Conservation (phyloP, 768 basidiomycete species). For the Mycena leptocephala region DNA sequence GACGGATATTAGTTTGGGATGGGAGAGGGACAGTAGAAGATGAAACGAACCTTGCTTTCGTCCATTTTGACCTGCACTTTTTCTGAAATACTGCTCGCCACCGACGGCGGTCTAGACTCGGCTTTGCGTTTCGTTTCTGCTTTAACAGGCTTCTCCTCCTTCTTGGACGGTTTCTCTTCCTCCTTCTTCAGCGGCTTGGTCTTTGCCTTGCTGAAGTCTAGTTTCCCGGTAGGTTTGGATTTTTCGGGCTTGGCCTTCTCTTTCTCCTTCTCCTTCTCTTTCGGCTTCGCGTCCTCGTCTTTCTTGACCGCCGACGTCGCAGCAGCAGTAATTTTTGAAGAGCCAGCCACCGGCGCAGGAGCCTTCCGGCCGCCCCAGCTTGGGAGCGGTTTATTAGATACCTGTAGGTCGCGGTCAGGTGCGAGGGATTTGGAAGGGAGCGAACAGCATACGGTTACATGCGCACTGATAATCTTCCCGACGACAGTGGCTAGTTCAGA, state of each 20-base stretch:
- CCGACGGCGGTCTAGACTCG: conserved; percentile 13
- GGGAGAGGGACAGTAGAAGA: background rate
- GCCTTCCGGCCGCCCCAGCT: conserved; percentile 29
- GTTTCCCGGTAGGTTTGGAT: conserved; percentile 62
- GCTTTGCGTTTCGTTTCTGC: conserved; percentile 36
- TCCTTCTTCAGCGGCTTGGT: conserved; percentile 55
- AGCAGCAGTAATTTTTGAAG: conserved; percentile 54
- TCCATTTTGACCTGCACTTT: conserved; percentile 38
- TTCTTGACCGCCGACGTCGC: conserved; percentile 29
- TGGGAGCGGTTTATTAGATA: conserved; percentile 22
- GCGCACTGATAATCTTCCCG: conserved; percentile 64
- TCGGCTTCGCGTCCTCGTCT: conserved; percentile 37
- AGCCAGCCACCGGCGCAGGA: conserved; percentile 59
- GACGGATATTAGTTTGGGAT: background rate
- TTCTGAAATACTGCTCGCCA: conserved; percentile 22
- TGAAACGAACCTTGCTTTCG: conserved; percentile 32
- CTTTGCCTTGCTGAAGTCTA: conserved; percentile 77
- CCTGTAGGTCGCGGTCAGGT: background rate
- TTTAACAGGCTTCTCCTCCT: conserved; percentile 30
- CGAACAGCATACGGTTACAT: conserved; percentile 60
- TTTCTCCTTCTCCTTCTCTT: conserved; percentile 43
- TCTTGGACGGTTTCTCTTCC: conserved; percentile 40
- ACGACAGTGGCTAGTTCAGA: conserved; percentile 56
- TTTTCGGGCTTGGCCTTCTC: conserved; percentile 43
- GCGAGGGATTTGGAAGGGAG: background rate